A percentile compares a stretch with the other conserved stretches of the same genome.
phyloP scores from a whole-genome alignment of 306 rosid species.

The Casuarina cunninghamiana region DNA sequence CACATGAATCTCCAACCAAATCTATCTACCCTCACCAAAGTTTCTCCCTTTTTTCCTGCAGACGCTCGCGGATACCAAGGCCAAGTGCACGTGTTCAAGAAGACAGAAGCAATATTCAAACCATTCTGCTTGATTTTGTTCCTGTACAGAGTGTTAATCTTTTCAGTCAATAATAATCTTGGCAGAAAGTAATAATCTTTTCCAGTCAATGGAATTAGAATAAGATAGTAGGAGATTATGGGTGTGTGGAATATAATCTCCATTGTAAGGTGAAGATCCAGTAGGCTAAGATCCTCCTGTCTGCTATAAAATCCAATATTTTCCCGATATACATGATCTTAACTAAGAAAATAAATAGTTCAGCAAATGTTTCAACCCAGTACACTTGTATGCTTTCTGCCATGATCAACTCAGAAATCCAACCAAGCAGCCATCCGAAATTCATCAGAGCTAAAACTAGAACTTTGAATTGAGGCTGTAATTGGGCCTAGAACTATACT shows the following conservation, averaged over 20 bases:
- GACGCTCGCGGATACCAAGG: slow-evolving; percentile 58
- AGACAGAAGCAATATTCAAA: slow-evolving; percentile 37
- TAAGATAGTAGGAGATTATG: background rate
- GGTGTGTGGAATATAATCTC: background rate
- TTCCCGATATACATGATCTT: background rate
- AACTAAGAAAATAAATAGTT: background rate
- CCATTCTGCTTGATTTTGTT: slow-evolving; percentile 25
- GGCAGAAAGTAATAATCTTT: slow-evolving; percentile 1
- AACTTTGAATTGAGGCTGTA: too few relatives aligned
- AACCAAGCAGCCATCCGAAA: background rate
- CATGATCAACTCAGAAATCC: background rate
- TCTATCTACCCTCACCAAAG: slow-evolving; percentile 20
- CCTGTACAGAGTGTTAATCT: slow-evolving; percentile 37
- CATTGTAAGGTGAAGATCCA: background rate
- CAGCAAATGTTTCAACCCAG: background rate
- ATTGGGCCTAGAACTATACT: too few relatives aligned
- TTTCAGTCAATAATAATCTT: too few relatives aligned
- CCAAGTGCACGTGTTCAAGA: slow-evolving; percentile 68
- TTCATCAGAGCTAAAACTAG: too few relatives aligned
- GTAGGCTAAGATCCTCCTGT: too few relatives aligned
- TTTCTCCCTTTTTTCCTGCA: slow-evolving; percentile 40
- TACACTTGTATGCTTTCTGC: background rate
- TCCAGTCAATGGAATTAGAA: background rate
- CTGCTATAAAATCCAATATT: background rate
- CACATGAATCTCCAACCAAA: slow-evolving; percentile 16